Percentiles rank a stretch among this genome's conserved stretches.
phyloP scores from a whole-genome alignment of 2,329 filamentous ascomycete species.

The Cadophora sp. region DNA sequence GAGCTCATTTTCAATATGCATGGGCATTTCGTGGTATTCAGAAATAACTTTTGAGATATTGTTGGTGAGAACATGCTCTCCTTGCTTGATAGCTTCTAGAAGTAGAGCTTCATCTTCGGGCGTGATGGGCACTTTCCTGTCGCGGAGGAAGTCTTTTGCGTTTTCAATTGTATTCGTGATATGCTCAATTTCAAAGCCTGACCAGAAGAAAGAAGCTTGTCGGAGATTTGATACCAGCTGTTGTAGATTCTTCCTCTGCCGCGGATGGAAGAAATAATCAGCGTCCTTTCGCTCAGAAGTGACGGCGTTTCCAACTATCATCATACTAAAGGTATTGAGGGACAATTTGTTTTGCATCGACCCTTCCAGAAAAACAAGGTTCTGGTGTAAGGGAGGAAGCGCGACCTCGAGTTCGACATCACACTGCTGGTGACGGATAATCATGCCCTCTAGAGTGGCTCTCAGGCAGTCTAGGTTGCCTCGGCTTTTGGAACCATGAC shows the following conservation, averaged over 20 bases:
- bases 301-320: slow-evolving; percentile 84
- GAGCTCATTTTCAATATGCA: slow-evolving; percentile 70
- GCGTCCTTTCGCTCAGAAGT: slow-evolving; percentile 83
- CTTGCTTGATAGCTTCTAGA: slow-evolving; percentile 68
- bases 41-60: slow-evolving; percentile 71
- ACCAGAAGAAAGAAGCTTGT: slow-evolving; percentile 84
- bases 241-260: slow-evolving; percentile 70
- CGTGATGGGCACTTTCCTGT: slow-evolving; percentile 64
- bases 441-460: slow-evolving; percentile 76
- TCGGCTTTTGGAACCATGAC: slow-evolving; percentile 56
- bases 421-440: slow-evolving; percentile 78
- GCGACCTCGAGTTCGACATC: slow-evolving; percentile 69
- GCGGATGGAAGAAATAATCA: slow-evolving; percentile 88
- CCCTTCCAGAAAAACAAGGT: slow-evolving; percentile 75
- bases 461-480: slow-evolving; percentile 69
- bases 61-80: slow-evolving; percentile 65
- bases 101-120: slow-evolving; percentile 67
- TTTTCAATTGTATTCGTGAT: slow-evolving; percentile 69
- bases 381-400: slow-evolving; percentile 76
- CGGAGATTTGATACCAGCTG: slow-evolving; percentile 79
- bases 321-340: slow-evolving; percentile 83
- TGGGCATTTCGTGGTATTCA: slow-evolving; percentile 76
- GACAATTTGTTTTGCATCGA: slow-evolving; percentile 85
- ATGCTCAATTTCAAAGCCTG: slow-evolving; percentile 71
- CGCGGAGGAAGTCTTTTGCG: slow-evolving; percentile 70